Conservation (phyloP, 345 rosid genomes). For the Nasturtium officinale region DNA sequence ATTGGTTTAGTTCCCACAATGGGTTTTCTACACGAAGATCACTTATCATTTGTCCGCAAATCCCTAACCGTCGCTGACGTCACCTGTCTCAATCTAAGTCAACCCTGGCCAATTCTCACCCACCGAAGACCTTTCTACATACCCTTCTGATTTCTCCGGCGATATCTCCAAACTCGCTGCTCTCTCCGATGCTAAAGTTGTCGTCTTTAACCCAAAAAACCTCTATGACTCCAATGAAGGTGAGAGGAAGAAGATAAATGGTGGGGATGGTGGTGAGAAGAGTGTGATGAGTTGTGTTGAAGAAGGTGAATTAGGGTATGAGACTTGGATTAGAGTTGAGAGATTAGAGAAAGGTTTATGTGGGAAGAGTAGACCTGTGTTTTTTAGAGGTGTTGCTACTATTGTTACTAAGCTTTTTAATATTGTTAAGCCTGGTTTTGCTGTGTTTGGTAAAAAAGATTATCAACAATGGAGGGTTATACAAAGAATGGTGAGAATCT, state of each 20-base stretch:
- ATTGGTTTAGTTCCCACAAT: constrained; percentile 84
- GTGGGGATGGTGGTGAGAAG: constrained; percentile 6
- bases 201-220: constrained; percentile 70
- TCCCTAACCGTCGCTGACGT: constrained; percentile 54
- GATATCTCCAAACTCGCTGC: constrained; percentile 66
- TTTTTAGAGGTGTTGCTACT: constrained; percentile 88
- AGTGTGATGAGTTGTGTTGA: constrained; percentile 64
- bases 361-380: constrained; percentile 87
- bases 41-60: constrained; percentile 68
- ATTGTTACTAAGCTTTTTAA: constrained; percentile 80
- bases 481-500: constrained; percentile 60
- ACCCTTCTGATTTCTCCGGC: constrained; percentile 88
- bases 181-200: constrained; percentile 61
- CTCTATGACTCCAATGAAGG: constrained; percentile 59
- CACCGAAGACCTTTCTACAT: constrained; percentile 78
- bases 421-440: constrained; percentile 86
- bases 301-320: constrained; percentile 64
- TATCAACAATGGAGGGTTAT: constrained; percentile 83
- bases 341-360: constrained; percentile 85
- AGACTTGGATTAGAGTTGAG: constrained; percentile 93
- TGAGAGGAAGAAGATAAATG: not conserved
- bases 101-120: constrained; percentile 99
- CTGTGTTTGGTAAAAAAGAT: constrained; percentile 84
- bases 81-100: constrained; percentile 74
- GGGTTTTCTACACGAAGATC: constrained; percentile 94